A percentile compares a stretch with the other conserved stretches of the same genome.
These are phyloP conservation scores for Fusarium longipes DNA, from an alignment of 2,329 filamentous ascomycete genomes.

Conservation along the genomic window DNA sequence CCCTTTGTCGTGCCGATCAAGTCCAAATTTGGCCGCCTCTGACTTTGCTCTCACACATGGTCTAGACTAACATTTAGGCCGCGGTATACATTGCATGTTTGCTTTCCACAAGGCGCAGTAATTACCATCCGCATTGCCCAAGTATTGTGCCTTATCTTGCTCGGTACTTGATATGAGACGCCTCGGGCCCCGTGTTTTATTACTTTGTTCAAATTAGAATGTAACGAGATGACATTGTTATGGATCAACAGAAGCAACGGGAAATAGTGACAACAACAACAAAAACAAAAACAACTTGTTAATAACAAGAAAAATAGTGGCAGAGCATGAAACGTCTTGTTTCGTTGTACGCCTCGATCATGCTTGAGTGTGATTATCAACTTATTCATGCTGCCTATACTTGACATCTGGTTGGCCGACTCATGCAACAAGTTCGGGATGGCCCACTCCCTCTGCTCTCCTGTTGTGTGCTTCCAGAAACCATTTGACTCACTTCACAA, in stretches of 20 bases:
- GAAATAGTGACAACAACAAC: not conserved
- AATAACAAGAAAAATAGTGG: constrained; percentile 12
- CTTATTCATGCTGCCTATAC: constrained; percentile 11
- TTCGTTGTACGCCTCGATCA: constrained; percentile 22
- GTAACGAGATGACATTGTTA: constrained; percentile 1
- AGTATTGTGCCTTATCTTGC: not conserved
- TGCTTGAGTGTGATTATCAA: not conserved
- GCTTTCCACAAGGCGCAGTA: constrained; percentile 13
- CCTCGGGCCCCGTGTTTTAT: constrained; percentile 16
- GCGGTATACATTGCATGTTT: constrained; percentile 11
- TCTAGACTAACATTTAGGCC: not conserved
- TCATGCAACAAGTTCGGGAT: constrained; percentile 24
- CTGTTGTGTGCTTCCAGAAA: constrained; percentile 45
- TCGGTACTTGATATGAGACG: constrained; percentile 10
- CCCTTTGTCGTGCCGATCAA: constrained; percentile 26
- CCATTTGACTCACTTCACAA: constrained; percentile 23
- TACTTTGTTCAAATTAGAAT: constrained; percentile 19
- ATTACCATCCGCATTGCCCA: constrained; percentile 18
- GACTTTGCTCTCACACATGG: constrained; percentile 5
- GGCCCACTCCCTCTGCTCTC: constrained; percentile 15
- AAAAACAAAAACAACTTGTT: constrained; percentile 17
- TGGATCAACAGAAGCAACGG: constrained; percentile 12
- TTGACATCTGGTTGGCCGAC: constrained; percentile 30
- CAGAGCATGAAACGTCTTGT: constrained; percentile 21
- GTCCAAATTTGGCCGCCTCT: constrained; percentile 21